Evolutionary conservation across 306 rosid genomes (phyloP).

Genomic region (Psophocarpus tetragonolobus): DNA sequence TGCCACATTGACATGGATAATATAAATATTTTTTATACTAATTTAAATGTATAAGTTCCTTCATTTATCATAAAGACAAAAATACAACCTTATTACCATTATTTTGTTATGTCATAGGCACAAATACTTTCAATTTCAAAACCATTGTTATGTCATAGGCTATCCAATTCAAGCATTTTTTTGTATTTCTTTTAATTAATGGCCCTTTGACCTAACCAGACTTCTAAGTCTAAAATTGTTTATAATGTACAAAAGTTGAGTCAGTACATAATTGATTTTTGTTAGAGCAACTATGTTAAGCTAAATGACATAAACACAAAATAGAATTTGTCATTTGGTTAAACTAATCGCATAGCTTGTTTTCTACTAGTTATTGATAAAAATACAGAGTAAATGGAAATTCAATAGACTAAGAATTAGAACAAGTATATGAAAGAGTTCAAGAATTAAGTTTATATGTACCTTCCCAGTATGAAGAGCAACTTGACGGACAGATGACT

Average conservation of each 20-base stretch:
- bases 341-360: not conserved
- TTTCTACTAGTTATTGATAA: not conserved
- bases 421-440: conserved; percentile 20
- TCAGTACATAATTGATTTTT: not conserved
- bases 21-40: not conserved
- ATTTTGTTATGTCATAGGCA: not conserved
- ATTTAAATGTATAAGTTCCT: not conserved
- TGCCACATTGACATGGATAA: not conserved
- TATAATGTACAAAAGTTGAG: not conserved
- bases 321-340: not conserved
- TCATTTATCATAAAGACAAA: not conserved
- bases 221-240: not conserved
- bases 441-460: conserved; percentile 23
- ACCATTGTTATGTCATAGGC: not conserved
- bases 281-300: not conserved
- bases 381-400: not conserved
- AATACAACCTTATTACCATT: not conserved
- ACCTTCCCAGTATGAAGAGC: conserved; percentile 87
- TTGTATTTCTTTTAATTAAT: not conserved
- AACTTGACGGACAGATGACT: conserved; percentile 90
- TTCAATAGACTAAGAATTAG: not conserved
- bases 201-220: not conserved
- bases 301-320: not conserved
- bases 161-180: not conserved
- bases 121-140: not conserved